Percentiles rank a stretch among this genome's conserved stretches.
Conservation (phyloP, 176 grass and related monocot species). For the Paspalum vaginatum region DNA sequence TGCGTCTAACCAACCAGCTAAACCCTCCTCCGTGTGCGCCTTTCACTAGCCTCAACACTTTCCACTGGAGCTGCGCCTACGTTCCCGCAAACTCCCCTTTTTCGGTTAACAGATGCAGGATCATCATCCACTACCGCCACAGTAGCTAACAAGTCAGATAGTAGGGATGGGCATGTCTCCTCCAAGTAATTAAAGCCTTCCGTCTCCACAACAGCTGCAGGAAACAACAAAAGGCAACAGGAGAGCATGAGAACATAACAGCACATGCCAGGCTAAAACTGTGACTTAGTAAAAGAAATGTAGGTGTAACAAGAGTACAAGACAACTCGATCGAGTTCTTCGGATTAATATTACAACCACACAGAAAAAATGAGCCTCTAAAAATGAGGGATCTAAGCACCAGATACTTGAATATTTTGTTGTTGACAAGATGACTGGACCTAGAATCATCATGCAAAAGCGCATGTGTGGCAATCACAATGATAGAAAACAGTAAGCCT, state of each 20-base stretch:
- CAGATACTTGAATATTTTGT: neutral
- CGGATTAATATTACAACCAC: neutral
- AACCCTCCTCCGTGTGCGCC: constrained; percentile 62
- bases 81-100: constrained; percentile 58
- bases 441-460: constrained; percentile 21
- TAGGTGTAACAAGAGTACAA: neutral
- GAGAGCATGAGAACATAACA: constrained; percentile 36
- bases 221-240: constrained; percentile 30
- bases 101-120: constrained; percentile 48
- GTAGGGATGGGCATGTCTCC: constrained; percentile 71
- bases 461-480: neutral
- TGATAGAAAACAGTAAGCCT: neutral
- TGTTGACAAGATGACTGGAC: neutral
- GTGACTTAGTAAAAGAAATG: neutral
- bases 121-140: constrained; percentile 70
- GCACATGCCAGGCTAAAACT: neutral
- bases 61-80: constrained; percentile 46
- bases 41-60: constrained; percentile 56
- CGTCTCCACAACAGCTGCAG: constrained; percentile 82
- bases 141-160: constrained; percentile 82
- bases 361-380: neutral
- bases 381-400: constrained; percentile 4
- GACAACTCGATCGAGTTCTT: constrained; percentile 1
- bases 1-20: constrained; percentile 38
- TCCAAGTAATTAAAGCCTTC: constrained; percentile 93